Conservation (phyloP, 306 rosid species). For the Neltuma alba region DNA sequence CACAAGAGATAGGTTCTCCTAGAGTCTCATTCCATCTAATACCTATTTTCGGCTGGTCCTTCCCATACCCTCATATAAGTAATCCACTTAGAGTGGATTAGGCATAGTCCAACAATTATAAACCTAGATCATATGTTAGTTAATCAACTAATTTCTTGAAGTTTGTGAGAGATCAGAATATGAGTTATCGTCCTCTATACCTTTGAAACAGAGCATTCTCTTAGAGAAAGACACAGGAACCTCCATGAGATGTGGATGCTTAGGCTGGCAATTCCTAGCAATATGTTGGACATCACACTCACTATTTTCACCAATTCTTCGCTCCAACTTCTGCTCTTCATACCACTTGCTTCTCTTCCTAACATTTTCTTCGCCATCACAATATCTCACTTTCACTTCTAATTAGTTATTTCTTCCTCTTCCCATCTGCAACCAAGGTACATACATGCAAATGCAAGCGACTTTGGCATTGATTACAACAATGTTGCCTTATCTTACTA, state of each 20-base stretch:
- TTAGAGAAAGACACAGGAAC: constrained; percentile 62
- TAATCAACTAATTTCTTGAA: background rate
- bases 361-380: constrained; percentile 30
- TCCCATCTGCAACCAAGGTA: background rate
- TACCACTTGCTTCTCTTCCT: constrained; percentile 36
- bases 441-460: too few relatives aligned
- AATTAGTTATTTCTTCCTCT: background rate
- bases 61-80: too few relatives aligned
- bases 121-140: background rate
- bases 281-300: constrained; percentile 63
- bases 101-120: background rate
- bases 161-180: background rate
- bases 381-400: background rate
- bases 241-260: constrained; percentile 81
- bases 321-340: constrained; percentile 17
- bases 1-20: too few relatives aligned
- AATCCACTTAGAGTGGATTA: too few relatives aligned
- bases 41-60: too few relatives aligned
- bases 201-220: constrained; percentile 51
- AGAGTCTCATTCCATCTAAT: too few relatives aligned
- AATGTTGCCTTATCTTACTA: too few relatives aligned
- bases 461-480: too few relatives aligned
- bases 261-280: constrained; percentile 63
- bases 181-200: constrained; percentile 35
- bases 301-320: constrained; percentile 40